Conservation (phyloP, 2,329 filamentous ascomycete genomes). For the Aspergillus sp. region DNA sequence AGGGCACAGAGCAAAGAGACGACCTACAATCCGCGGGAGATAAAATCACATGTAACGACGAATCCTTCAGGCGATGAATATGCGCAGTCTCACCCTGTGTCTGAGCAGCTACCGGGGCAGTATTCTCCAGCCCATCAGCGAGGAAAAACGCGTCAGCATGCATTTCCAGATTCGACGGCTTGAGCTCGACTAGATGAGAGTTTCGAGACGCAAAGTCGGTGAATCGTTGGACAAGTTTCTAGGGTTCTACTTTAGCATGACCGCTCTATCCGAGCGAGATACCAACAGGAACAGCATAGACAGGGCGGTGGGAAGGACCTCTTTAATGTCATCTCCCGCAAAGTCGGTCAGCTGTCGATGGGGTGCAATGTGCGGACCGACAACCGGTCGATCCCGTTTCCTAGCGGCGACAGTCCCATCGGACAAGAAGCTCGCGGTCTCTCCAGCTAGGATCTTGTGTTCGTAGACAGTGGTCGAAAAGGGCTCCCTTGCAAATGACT, state of each 20-base stretch:
- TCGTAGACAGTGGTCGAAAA: slow-evolving; percentile 28
- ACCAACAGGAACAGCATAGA: background rate
- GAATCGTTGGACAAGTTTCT: slow-evolving; percentile 27
- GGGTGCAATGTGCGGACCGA: slow-evolving; percentile 29
- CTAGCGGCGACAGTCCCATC: slow-evolving; percentile 15
- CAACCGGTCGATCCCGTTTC: slow-evolving; percentile 18
- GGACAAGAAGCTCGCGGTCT: slow-evolving; percentile 14
- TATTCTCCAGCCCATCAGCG: slow-evolving; percentile 18
- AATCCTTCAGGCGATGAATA: slow-evolving; percentile 68
- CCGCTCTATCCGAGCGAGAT: background rate
- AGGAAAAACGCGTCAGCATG: slow-evolving; percentile 29
- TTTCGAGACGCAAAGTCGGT: slow-evolving; percentile 23
- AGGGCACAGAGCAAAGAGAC: background rate
- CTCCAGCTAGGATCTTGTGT: slow-evolving; percentile 19
- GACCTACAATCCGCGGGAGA: slow-evolving; percentile 69
- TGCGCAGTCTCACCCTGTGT: slow-evolving; percentile 73
- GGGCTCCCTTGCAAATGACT: slow-evolving; percentile 27
- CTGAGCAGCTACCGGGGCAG: slow-evolving; percentile 12
- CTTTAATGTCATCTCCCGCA: slow-evolving; percentile 19
- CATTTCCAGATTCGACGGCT: slow-evolving; percentile 23
- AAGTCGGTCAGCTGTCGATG: slow-evolving; percentile 30
- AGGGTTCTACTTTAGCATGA: background rate
- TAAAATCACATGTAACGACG: slow-evolving; percentile 73
- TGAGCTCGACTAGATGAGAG: slow-evolving; percentile 26
- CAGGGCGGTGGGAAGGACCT: slow-evolving; percentile 17